Base-by-base conservation (phyloP, 2,329 filamentous ascomycete species). In the Colletotrichum scovillei region DNA sequence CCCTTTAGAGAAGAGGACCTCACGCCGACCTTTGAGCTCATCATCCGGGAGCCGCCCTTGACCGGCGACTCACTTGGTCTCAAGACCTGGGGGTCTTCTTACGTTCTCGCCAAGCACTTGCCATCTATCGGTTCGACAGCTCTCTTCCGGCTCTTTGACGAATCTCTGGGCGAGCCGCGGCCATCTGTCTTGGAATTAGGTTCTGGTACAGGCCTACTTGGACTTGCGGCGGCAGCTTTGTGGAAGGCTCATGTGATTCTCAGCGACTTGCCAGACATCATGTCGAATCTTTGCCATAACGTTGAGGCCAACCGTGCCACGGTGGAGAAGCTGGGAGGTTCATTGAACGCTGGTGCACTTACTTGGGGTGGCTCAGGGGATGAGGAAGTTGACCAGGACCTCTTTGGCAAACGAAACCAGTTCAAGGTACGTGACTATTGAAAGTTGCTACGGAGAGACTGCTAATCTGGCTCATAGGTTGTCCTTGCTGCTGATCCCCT, bases 51-150 rank as follows among this genome's bases (percentile, higher is more conserved):
- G 80, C 97, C 97, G 1, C 92, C 95, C 0, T 86, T 98, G 69
- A 97, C 94, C 0, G 93, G 93, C 7, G 96, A 98, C 81, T 93
- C 94, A 72, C 87, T 98, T 22, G 97, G 97, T 1, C 88, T 97
- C 81, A 98, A 99, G 82, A 99, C 97, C 0, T 98, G 97, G 97
- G 94, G 94, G 0, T 96, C 95, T 0, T 96, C 95, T 0, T 97
- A 95, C 79, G 88, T 97, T 2, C 90, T 98, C 5, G 93, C 96
- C 0, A 92, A 90, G 76, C 91, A 93, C 28, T 88, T 98, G 30
- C 85, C 85, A 24, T 79, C 79, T 14, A 84, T 91, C 52, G 82
- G 79, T 8, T 82, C 80, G 56, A 85, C 81, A 16, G 82, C 84
- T 0, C 78, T 91, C 26, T 84, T 84, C 38, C 83, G 86, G 56